Base-by-base conservation (phyloP, 257 asterid species). In the Galeopsis tetrahit region DNA sequence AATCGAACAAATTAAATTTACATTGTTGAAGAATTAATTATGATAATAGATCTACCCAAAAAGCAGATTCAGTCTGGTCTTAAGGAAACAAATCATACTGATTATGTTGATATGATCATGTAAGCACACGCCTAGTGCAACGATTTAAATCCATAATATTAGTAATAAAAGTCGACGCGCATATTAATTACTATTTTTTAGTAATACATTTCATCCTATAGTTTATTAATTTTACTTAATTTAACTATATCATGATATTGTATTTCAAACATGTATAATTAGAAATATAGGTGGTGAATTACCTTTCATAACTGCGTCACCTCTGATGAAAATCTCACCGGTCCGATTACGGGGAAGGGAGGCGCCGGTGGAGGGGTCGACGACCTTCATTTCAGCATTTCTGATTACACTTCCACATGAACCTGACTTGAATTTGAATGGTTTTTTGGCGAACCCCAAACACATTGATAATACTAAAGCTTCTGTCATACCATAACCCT, bases 401-500 rank as follows among this genome's bases (percentile, higher is more conserved):
- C 87, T 75, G 13, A 85, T 73, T 4, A 87, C 81, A 5, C 79
- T 72, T 62, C 92, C 92, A 52, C 92, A 87, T 5, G 92, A 70
- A 66, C 90, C 88, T 4, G 83, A 52, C 59, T 87, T 85, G 75
- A 78, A 81, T 64, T 76, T 73, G 1, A 59, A 75, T 6, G 88
- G 85, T 2, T 32, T 74, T 43, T 85, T 87, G 44, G 92, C 92
- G 51, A 85, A 85, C 64, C 88, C 88, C 55, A 80, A 78, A 68
- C 87, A 69, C 76, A 77, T 73, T 62, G 90, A 14, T 56, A 87
- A 13, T 10, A 82, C 77, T 61, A 86, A 84, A 10, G 86, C 85
- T 75, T 87, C 92, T 4, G 92, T 87, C 92, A 87, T 87, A 6
- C 92, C 92, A 75, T 85, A 87, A 21, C 88, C 89, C 89, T 87